These are phyloP conservation scores for Parafenestella ontariensis DNA, from an alignment of 2,329 filamentous ascomycete species.

Conservation along the genomic window DNA sequence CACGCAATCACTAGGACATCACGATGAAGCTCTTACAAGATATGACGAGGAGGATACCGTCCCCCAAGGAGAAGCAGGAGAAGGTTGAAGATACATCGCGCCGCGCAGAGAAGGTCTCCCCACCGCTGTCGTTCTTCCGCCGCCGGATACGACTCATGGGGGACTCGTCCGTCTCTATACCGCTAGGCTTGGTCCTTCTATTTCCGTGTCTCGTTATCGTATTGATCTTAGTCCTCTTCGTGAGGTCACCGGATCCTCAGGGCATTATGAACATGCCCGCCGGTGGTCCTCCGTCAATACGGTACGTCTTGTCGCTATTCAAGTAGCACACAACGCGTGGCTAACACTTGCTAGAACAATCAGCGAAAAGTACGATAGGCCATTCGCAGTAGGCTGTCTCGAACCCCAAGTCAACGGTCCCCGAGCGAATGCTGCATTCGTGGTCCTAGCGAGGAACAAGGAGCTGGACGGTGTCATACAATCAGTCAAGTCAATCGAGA, in stretches of 20 bases:
- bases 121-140: constrained; percentile 79
- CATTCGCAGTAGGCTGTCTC: constrained; percentile 90
- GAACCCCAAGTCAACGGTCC: constrained; percentile 77
- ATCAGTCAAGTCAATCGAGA: constrained; percentile 96
- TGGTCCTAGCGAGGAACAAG: constrained; percentile 94
- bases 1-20: constrained; percentile 10
- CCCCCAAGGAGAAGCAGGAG: constrained; percentile 50
- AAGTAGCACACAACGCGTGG: not conserved
- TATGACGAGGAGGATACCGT: constrained; percentile 55
- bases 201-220: constrained; percentile 92
- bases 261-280: constrained; percentile 86
- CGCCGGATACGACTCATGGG: constrained; percentile 86
- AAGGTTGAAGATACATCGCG: constrained; percentile 53
- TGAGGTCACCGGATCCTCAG: constrained; percentile 83
- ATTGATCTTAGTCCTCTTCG: constrained; percentile 87
- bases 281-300: constrained; percentile 85
- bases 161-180: constrained; percentile 91
- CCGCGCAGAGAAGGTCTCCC: constrained; percentile 52
- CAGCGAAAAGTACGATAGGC: constrained; percentile 95
- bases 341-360: constrained; percentile 73
- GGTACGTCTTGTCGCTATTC: constrained; percentile 60
- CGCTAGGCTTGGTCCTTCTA: constrained; percentile 87
- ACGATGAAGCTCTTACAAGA: constrained; percentile 35
- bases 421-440: constrained; percentile 92
- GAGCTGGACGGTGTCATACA: constrained; percentile 95